Evolutionary conservation across 2,329 filamentous ascomycete genomes (phyloP).

Genomic region (Aspergillus sp.): DNA sequence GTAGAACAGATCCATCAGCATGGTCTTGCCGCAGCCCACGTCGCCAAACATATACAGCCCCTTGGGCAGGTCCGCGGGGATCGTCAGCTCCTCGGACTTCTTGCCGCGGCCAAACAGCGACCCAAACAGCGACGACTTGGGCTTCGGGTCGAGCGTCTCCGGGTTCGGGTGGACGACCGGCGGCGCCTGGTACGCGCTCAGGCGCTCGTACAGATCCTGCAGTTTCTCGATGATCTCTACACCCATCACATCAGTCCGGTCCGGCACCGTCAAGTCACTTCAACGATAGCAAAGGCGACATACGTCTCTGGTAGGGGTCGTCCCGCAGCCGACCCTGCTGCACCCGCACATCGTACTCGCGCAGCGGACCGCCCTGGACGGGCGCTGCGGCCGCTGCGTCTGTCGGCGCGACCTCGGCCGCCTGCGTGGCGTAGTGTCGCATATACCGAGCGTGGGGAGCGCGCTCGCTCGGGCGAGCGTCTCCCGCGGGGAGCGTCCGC

Average conservation of each 20-base stretch:
- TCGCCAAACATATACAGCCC: conserved; percentile 95
- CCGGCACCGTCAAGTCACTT: not conserved
- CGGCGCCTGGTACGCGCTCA: conserved; percentile 70
- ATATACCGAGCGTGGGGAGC: conserved; percentile 3
- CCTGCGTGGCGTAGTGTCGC: conserved; percentile 14
- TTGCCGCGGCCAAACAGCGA: conserved; percentile 41
- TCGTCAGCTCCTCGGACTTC: conserved; percentile 38
- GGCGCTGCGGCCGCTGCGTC: not conserved
- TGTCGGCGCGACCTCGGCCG: not conserved
- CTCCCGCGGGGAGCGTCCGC: no score
- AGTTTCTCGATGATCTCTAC: conserved; percentile 82
- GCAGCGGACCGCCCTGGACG: conserved; percentile 64
- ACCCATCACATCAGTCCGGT: not conserved
- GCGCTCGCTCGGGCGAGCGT: no score
- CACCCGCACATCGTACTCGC: conserved; percentile 85
- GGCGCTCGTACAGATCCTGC: conserved; percentile 82
- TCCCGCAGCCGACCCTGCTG: conserved; percentile 71
- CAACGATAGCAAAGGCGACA: conserved; percentile 18
- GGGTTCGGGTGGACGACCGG: conserved; percentile 74
- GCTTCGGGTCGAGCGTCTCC: conserved; percentile 61
- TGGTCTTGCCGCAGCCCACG: conserved; percentile 96
- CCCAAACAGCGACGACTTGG: conserved; percentile 53
- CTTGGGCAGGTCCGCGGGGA: conserved; percentile 74
- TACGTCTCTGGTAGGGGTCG: conserved; percentile 88
- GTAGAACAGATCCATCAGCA: conserved; percentile 99